Conservation (phyloP, 2,329 filamentous ascomycete species). For the Talaromyces amestolkiae region DNA sequence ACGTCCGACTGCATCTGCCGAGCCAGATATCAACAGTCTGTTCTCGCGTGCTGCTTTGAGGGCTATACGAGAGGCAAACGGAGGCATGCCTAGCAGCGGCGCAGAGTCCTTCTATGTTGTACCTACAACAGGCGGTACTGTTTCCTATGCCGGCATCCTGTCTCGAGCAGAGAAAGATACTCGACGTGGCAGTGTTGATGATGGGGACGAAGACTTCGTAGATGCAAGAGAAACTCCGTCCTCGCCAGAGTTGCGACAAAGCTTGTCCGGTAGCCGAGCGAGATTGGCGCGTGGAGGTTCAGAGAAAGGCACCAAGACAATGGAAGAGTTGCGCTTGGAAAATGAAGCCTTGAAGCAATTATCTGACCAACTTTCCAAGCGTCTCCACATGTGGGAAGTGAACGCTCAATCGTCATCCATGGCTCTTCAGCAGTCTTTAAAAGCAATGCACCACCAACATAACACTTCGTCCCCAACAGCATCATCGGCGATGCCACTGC, state of each 20-base stretch:
- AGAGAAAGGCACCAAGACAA: slow-evolving; percentile 55
- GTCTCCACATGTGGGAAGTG: slow-evolving; percentile 90
- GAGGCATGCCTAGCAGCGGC: slow-evolving; percentile 57
- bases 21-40: slow-evolving; percentile 76
- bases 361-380: slow-evolving; percentile 79
- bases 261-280: slow-evolving; percentile 42
- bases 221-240: slow-evolving; percentile 72
- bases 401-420: slow-evolving; percentile 84
- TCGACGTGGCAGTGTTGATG: slow-evolving; percentile 52
- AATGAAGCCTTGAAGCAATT: slow-evolving; percentile 82
- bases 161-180: slow-evolving; percentile 50
- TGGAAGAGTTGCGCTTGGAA: slow-evolving; percentile 85
- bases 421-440: slow-evolving; percentile 78
- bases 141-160: slow-evolving; percentile 88
- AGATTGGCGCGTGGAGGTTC: slow-evolving; percentile 22
- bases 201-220: slow-evolving; percentile 81
- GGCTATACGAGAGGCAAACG: slow-evolving; percentile 67
- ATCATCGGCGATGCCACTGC: slow-evolving; percentile 28
- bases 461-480: slow-evolving; percentile 31
- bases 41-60: slow-evolving; percentile 83
- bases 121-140: slow-evolving; percentile 83
- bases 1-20: slow-evolving; percentile 43
- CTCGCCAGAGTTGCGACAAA: slow-evolving; percentile 48
- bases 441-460: slow-evolving; percentile 46
- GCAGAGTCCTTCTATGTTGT: slow-evolving; percentile 87